Conservation (phyloP, 1,284 basidiomycete genomes). For the Rhodotorula sp. region DNA sequence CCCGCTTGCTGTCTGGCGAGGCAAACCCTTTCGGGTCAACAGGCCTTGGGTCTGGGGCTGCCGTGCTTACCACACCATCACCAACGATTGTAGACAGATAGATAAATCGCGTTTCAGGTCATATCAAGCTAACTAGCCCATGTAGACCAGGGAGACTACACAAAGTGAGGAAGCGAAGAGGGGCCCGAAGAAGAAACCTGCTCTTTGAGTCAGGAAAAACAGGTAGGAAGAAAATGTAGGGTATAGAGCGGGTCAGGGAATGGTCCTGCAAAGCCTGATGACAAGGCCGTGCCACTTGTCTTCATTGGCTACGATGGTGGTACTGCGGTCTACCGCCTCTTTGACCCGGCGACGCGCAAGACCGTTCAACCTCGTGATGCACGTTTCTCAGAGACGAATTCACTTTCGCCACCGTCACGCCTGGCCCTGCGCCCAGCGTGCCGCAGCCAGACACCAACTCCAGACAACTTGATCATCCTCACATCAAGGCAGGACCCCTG, state of each 20-base stretch:
- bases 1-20: slow-evolving; percentile 43
- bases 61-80: slow-evolving; percentile 48
- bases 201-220: too few species aligned
- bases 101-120: too few species aligned
- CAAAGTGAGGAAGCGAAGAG: too few species aligned
- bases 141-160: too few species aligned
- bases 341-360: background rate
- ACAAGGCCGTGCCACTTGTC: background rate
- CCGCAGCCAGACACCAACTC: background rate
- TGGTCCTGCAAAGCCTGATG: slow-evolving; percentile 3
- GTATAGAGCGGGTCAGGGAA: too few species aligned
- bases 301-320: slow-evolving; percentile 6
- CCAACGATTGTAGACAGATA: slow-evolving; percentile 10
- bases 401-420: background rate
- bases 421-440: background rate
- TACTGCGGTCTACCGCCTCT: slow-evolving; percentile 3
- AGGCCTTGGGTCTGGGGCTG: slow-evolving; percentile 49
- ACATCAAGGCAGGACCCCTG: background rate
- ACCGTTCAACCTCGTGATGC: background rate
- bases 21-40: slow-evolving; percentile 46
- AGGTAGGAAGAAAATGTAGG: too few species aligned
- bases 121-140: too few species aligned
- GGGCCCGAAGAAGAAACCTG: too few species aligned
- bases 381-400: slow-evolving; percentile 6
- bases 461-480: background rate